These are phyloP conservation scores for Cercophora scortea DNA, from an alignment of 495 filamentous ascomycete genomes.

Conservation along the genomic window DNA sequence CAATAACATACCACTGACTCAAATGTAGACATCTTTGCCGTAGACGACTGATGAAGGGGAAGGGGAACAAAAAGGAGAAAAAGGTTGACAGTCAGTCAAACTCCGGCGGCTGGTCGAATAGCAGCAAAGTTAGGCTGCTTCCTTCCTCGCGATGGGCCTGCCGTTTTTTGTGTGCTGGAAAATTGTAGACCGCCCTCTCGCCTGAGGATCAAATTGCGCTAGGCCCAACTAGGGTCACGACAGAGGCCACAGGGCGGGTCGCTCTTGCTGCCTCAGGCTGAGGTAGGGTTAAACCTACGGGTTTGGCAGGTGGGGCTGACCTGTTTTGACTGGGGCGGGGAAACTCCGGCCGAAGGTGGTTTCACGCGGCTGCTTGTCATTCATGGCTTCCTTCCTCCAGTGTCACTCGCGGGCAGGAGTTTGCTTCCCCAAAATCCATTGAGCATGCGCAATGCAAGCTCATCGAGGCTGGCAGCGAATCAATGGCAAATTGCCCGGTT, in stretches of 20 bases:
- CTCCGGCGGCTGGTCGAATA: slow-evolving; percentile 24
- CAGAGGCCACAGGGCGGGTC: slow-evolving; percentile 28
- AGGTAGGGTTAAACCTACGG: slow-evolving; percentile 43
- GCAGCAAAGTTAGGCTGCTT: slow-evolving; percentile 25
- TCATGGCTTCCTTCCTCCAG: too few species aligned
- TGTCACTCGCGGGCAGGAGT: too few species aligned
- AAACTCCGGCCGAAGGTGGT: too few species aligned
- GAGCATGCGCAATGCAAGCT: too few species aligned
- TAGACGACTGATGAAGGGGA: slow-evolving; percentile 25
- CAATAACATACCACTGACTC: slow-evolving; percentile 82
- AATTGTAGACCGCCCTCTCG: slow-evolving; percentile 22
- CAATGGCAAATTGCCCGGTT: too few species aligned
- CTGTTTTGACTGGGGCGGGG: background rate
- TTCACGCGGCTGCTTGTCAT: too few species aligned
- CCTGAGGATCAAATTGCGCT: slow-evolving; percentile 24
- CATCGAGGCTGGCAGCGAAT: too few species aligned
- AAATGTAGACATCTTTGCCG: slow-evolving; percentile 91
- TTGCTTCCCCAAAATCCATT: too few species aligned
- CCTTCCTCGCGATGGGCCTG: slow-evolving; percentile 29
- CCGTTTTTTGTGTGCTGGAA: slow-evolving; percentile 29
- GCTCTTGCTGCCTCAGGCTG: slow-evolving; percentile 29
- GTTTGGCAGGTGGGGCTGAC: background rate
- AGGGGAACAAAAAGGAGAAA: slow-evolving; percentile 24
- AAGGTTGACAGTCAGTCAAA: slow-evolving; percentile 27
- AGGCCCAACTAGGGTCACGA: slow-evolving; percentile 23